Percentiles rank a stretch among this genome's conserved stretches.
Conservation (phyloP, 2,329 filamentous ascomycete species). For the Hypoxylon sp. region DNA sequence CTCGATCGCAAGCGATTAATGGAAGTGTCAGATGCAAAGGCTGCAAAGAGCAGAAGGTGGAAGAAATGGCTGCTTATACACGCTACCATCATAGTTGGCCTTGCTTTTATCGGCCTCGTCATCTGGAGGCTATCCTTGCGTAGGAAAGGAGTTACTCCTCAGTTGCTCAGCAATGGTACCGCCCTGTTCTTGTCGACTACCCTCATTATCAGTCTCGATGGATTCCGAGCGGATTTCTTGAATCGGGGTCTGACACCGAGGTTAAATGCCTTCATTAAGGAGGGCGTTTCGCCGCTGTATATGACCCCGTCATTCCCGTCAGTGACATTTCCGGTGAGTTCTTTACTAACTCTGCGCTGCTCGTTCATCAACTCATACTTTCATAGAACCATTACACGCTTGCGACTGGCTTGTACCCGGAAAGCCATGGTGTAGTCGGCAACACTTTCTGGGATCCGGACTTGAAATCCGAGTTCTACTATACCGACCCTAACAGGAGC, state of each 20-base stretch:
- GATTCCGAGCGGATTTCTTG: slow-evolving; percentile 95
- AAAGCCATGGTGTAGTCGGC: slow-evolving; percentile 91
- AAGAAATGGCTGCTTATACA: slow-evolving; percentile 68
- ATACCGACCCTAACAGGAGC: slow-evolving; percentile 81
- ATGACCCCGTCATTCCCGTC: slow-evolving; percentile 97
- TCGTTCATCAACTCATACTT: slow-evolving; percentile 29
- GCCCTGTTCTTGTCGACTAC: slow-evolving; percentile 92
- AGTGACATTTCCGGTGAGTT: slow-evolving; percentile 82
- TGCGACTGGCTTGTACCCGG: slow-evolving; percentile 91
- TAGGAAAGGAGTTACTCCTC: slow-evolving; percentile 53
- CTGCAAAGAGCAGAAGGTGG: slow-evolving; percentile 65
- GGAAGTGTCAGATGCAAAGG: slow-evolving; percentile 61
- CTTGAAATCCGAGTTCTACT: slow-evolving; percentile 84
- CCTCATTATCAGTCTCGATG: slow-evolving; percentile 92
- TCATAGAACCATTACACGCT: slow-evolving; percentile 86
- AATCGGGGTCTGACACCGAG: slow-evolving; percentile 85
- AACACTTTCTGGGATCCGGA: slow-evolving; percentile 95
- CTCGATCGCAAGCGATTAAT: slow-evolving; percentile 67
- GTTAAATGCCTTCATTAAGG: slow-evolving; percentile 80
- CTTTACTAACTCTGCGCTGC: slow-evolving; percentile 34
- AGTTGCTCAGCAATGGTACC: slow-evolving; percentile 81
- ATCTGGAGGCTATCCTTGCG: slow-evolving; percentile 71
- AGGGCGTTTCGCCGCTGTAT: slow-evolving; percentile 89
- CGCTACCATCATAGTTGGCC: slow-evolving; percentile 64
- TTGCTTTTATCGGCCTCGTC: slow-evolving; percentile 67